A percentile compares a stretch with the other conserved stretches of the same genome.
Conservation (phyloP, 1,284 basidiomycete species). For the Papiliotrema fonsecae region DNA sequence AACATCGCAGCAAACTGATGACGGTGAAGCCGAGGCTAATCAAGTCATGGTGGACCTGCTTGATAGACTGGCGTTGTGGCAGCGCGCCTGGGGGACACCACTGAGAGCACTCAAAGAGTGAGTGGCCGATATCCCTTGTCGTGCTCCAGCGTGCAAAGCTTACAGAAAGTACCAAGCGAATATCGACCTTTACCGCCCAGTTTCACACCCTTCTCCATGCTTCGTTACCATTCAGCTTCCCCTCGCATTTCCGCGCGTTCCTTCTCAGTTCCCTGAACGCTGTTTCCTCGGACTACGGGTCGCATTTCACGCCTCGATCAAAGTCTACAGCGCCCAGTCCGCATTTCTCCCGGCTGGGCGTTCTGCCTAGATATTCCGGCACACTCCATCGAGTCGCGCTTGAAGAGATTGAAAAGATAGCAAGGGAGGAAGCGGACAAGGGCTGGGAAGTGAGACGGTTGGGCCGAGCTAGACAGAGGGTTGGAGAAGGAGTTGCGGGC, state of each 20-base stretch:
- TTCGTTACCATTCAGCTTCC: conserved; percentile 36
- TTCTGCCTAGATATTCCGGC: conserved; percentile 78
- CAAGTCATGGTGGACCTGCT: conserved; percentile 32
- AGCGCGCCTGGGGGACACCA: conserved; percentile 40
- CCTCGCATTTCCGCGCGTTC: conserved; percentile 31
- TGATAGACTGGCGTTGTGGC: conserved; percentile 40
- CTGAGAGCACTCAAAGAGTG: conserved; percentile 37
- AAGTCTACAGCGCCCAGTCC: conserved; percentile 16
- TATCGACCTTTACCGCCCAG: conserved; percentile 35
- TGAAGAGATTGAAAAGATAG: conserved; percentile 71
- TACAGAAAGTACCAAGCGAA: conserved; percentile 17
- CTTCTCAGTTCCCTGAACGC: conserved; percentile 30
- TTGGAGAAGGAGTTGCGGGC: conserved; percentile 67
- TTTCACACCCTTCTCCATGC: conserved; percentile 37
- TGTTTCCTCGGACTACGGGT: conserved; percentile 8
- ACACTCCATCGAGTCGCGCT: conserved; percentile 78
- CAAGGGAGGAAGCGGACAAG: conserved; percentile 60
- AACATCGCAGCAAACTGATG: conserved; percentile 8
- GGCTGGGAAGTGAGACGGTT: conserved; percentile 68
- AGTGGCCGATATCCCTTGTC: conserved; percentile 6
- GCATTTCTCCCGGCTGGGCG: conserved; percentile 64
- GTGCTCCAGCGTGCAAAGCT: conserved; percentile 2
- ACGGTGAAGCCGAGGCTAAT: conserved; percentile 10
- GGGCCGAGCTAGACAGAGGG: conserved; percentile 62
- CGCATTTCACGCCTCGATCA: neutral